Base-by-base conservation (phyloP, 345 rosid genomes). In the Brassica carinata region DNA sequence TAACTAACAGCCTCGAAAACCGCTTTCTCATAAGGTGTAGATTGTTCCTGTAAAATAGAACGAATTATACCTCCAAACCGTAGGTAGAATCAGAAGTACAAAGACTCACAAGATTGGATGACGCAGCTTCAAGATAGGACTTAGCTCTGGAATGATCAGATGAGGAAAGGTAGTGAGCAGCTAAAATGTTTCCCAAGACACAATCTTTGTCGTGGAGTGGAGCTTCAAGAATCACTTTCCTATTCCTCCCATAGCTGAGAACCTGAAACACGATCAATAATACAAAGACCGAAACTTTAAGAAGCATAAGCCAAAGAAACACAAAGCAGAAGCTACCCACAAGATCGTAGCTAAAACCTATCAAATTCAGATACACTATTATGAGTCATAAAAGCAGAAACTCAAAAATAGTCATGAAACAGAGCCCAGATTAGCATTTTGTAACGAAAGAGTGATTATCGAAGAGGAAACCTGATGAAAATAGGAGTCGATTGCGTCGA, bases 151-250 rank as follows among this genome's bases (percentile, higher is more conserved):
- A 77, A 78, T 88, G 87, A 64, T 87, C 83, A 18, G 83, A 36
- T 63, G 88, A 86, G 57, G 59, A 84, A 61, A 91, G 87, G 78
- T 73, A 91, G 64, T 90, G 88, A 79, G 97, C 97, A 72, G 95
- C 98, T 87, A 94, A 84, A 74, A 90, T 78, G 71, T 92, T 91
- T 59, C 87, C 97, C 79, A 92, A 82, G 36, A 91, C 97, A 73
- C 97, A 94, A 29, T 86, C 87, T 69, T 85, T 85, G 75, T 92
- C 97, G 71, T 71, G 82, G 30, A 63, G n/a, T 43, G 89, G 84
- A 1, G 99, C 98, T 58, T 90, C 86, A 27, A 92, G 78, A 57
- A 90, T 89, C 86, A 90, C 90, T 70, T 73, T 84, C 86, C 88
- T 81, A 65, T 83, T 72, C 82, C 88, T 89, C 38, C 99, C 98